Conservation (phyloP, 2,329 filamentous ascomycete species). For the Erysiphe neolycopersici region DNA sequence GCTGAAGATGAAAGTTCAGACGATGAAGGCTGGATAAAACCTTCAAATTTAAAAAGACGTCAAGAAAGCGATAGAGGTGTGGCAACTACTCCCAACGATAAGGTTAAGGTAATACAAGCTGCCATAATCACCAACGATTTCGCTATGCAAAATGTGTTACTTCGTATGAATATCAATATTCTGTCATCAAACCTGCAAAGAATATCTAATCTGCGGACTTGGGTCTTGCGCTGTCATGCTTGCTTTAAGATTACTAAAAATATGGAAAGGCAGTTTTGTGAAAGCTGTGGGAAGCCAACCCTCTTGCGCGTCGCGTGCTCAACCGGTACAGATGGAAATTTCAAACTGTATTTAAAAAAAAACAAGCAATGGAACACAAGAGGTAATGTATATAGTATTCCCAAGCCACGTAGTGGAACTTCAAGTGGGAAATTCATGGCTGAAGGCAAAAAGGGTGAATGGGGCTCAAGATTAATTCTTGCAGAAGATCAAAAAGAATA, state of each 20-base stretch:
- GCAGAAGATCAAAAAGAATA: conserved; percentile 96
- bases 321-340: conserved; percentile 54
- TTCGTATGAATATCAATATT: conserved; percentile 84
- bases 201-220: conserved; percentile 65
- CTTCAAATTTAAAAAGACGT: conserved; percentile 67
- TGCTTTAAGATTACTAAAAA: conserved; percentile 71
- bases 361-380: conserved; percentile 94
- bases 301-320: conserved; percentile 66
- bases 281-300: conserved; percentile 66
- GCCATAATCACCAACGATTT: conserved; percentile 90
- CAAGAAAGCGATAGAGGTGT: conserved; percentile 37
- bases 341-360: conserved; percentile 66
- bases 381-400: conserved; percentile 77
- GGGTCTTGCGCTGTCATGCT: conserved; percentile 76
- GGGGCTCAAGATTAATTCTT: conserved; percentile 62
- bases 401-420: conserved; percentile 63
- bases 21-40: conserved; percentile 75
- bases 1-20: conserved; percentile 16
- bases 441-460: conserved; percentile 61
- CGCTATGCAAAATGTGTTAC: conserved; percentile 89
- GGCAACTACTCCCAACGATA: conserved; percentile 20
- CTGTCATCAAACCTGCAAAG: conserved; percentile 54
- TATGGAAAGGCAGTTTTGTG: conserved; percentile 77
- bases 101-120: conserved; percentile 45
- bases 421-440: conserved; percentile 43